Percentiles rank a stretch among this genome's conserved stretches.
Conservation (phyloP, 176 grass and related monocot genomes). For the Rhynchospora pubera region DNA sequence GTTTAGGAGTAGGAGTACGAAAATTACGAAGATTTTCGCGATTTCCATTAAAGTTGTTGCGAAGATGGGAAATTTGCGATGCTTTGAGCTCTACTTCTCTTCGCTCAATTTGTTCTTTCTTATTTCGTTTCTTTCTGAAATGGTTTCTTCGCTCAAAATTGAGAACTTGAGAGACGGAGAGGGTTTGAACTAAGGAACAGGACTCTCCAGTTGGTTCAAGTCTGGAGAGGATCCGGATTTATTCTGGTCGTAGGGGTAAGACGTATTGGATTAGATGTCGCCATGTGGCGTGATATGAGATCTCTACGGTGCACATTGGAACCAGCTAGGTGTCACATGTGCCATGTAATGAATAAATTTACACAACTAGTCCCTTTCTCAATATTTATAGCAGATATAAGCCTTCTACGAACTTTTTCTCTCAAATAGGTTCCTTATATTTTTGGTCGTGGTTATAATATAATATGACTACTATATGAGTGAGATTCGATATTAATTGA, state of each 20-base stretch:
- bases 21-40: neutral
- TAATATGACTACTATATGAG: too few species aligned
- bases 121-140: too few species aligned
- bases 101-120: neutral
- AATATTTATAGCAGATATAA: neutral
- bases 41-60: neutral
- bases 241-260: neutral
- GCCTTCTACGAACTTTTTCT: neutral
- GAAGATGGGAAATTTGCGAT: neutral
- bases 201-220: neutral
- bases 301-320: neutral
- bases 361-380: neutral
- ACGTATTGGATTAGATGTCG: neutral
- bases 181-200: neutral
- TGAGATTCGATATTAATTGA: too few species aligned
- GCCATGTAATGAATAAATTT: neutral
- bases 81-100: neutral
- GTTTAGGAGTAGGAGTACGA: neutral
- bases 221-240: neutral
- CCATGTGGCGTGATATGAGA: neutral
- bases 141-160: neutral
- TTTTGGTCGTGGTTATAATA: too few species aligned
- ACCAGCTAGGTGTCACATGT: neutral
- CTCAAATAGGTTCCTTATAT: neutral
- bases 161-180: neutral